phyloP scores from a whole-genome alignment of 768 basidiomycete genomes.

The Mycena galericulata region DNA sequence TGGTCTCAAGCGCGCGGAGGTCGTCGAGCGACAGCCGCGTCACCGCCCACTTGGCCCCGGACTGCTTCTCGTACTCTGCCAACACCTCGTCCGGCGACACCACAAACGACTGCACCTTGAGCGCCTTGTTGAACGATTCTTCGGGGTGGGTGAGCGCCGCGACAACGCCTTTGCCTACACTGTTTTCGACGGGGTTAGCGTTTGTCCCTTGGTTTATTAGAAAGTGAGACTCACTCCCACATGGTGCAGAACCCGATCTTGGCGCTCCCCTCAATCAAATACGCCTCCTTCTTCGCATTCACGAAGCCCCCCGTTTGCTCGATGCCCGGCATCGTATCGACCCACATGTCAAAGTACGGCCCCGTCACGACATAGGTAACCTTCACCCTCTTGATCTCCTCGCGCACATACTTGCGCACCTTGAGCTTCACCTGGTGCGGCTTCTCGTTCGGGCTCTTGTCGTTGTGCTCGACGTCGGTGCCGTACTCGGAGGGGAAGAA shows the following conservation, averaged over 20 bases:
- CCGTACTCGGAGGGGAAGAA: slow-evolving; percentile 17
- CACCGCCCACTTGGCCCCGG: slow-evolving; percentile 4
- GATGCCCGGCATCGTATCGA: neutral
- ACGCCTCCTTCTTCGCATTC: slow-evolving; percentile 8
- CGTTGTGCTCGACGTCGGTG: slow-evolving; percentile 12
- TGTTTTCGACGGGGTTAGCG: neutral
- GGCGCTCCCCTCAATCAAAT: neutral
- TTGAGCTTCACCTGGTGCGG: slow-evolving; percentile 10
- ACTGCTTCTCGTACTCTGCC: slow-evolving; percentile 13
- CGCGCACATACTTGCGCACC: slow-evolving; percentile 9
- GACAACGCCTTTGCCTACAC: slow-evolving; percentile 10
- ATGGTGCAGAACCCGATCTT: slow-evolving; percentile 15
- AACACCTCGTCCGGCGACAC: slow-evolving; percentile 6
- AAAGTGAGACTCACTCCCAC: slow-evolving; percentile 12
- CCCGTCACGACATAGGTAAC: slow-evolving; percentile 19
- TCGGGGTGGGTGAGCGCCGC: neutral
- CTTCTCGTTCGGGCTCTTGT: slow-evolving; percentile 14
- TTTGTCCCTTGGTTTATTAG: neutral
- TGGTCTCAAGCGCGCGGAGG: neutral
- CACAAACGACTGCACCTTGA: slow-evolving; percentile 17
- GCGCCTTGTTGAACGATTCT: slow-evolving; percentile 13
- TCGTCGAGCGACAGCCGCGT: slow-evolving; percentile 5
- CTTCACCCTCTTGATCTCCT: slow-evolving; percentile 2
- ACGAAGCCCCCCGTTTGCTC: slow-evolving; percentile 6
- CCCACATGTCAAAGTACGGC: slow-evolving; percentile 20